Conservation (phyloP, 768 basidiomycete genomes). For the Calocybe indica region DNA sequence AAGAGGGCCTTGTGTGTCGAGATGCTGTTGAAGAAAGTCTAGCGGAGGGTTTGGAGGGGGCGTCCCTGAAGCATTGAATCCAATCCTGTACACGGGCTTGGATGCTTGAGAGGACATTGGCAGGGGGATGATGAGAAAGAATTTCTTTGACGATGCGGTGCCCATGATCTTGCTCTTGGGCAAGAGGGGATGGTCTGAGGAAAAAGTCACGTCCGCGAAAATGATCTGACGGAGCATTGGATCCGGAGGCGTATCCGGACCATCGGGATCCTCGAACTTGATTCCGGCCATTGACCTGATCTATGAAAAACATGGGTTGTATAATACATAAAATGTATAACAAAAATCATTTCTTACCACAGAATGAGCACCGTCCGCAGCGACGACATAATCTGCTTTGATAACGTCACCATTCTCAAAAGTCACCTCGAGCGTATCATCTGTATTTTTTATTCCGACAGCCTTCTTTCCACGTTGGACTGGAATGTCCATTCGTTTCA, state of each 20-base stretch:
- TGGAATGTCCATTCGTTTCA: slow-evolving; percentile 23
- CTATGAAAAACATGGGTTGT: slow-evolving; percentile 18
- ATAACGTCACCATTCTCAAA: slow-evolving; percentile 43
- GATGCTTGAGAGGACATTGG: slow-evolving; percentile 18
- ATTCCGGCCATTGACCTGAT: slow-evolving; percentile 35
- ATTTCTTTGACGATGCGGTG: slow-evolving; percentile 20
- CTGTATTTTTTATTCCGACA: slow-evolving; percentile 26
- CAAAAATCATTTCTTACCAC: slow-evolving; percentile 23
- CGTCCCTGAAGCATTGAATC: slow-evolving; percentile 28
- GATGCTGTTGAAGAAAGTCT: slow-evolving; percentile 37
- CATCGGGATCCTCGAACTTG: slow-evolving; percentile 37
- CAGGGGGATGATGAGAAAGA: slow-evolving; percentile 32
- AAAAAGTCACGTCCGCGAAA: slow-evolving; percentile 41
- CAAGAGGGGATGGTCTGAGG: slow-evolving; percentile 15
- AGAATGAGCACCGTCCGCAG: slow-evolving; percentile 46
- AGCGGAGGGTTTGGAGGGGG: slow-evolving; percentile 29
- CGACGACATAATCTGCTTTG: slow-evolving; percentile 39
- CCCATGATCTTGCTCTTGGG: slow-evolving; percentile 14
- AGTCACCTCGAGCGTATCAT: slow-evolving; percentile 26
- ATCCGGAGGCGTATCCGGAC: slow-evolving; percentile 13
- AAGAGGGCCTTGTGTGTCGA: slow-evolving; percentile 33
- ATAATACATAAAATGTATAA: neutral
- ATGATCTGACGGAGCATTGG: slow-evolving; percentile 32
- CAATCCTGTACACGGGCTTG: slow-evolving; percentile 31
- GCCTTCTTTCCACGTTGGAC: slow-evolving; percentile 34